Evolutionary conservation across 331 rosid species (phyloP).

Genomic region (Acacia concinna): DNA sequence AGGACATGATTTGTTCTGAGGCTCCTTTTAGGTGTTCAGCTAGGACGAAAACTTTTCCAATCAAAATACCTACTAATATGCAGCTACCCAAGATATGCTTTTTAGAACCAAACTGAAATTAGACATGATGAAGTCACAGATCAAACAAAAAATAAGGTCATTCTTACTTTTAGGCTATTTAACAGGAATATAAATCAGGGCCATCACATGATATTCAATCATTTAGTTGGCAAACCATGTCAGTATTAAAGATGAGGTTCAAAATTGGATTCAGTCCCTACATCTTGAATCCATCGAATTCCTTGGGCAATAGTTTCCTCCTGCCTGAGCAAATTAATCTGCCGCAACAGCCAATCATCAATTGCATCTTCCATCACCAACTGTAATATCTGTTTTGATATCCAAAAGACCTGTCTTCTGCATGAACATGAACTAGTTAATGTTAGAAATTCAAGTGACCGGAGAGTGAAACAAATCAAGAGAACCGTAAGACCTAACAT

Average conservation of each 20-base stretch:
- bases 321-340: constrained; percentile 84
- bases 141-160: not conserved
- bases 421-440: constrained; percentile 28
- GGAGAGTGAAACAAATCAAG: constrained; percentile 2
- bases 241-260: constrained; percentile 14
- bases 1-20: not conserved
- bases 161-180: not conserved
- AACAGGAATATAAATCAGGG: not conserved
- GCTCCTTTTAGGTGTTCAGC: not conserved
- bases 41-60: not conserved
- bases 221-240: constrained; percentile 11
- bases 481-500: not conserved
- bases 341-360: constrained; percentile 89
- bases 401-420: constrained; percentile 99
- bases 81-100: not conserved
- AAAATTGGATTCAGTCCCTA: constrained; percentile 47
- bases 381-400: constrained; percentile 92
- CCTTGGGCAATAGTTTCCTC: constrained; percentile 84
- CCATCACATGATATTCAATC: not conserved
- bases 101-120: not conserved
- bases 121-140: not conserved
- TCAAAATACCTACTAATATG: not conserved
- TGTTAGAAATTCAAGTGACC: constrained; percentile 27
- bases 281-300: constrained; percentile 92
- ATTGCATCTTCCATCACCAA: constrained; percentile 97